Evolutionary conservation across 1,139 yeast genomes (phyloP).

Genomic region (Diutina scorzettiae): DNA sequence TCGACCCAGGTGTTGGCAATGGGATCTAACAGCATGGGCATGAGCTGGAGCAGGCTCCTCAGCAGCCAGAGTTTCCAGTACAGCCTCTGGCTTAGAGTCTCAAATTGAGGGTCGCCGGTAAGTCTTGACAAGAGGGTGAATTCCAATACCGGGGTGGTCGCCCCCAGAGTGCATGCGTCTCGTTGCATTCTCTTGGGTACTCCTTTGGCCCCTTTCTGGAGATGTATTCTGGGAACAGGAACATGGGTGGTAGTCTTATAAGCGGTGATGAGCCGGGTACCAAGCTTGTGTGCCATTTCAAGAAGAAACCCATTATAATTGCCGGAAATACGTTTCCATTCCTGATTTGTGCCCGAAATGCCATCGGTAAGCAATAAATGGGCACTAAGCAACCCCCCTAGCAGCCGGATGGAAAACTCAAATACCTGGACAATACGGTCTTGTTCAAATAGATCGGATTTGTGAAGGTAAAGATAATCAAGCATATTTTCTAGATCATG

Average conservation of each 20-base stretch:
- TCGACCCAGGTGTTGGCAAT: constrained; percentile 44
- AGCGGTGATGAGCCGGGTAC: constrained; percentile 53
- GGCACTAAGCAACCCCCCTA: constrained; percentile 70
- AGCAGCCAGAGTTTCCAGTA: constrained; percentile 59
- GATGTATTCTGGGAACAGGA: constrained; percentile 65
- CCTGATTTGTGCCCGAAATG: background rate
- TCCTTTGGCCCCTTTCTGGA: constrained; percentile 36
- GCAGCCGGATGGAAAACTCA: constrained; percentile 67
- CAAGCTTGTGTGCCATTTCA: constrained; percentile 59
- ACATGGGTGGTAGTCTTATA: constrained; percentile 48
- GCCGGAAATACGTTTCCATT: constrained; percentile 12
- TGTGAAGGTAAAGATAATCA: constrained; percentile 26
- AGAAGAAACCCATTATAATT: constrained; percentile 62
- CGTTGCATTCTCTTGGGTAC: constrained; percentile 30
- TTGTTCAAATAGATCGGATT: constrained; percentile 37
- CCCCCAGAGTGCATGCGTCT: constrained; percentile 83
- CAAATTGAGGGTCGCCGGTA: constrained; percentile 66
- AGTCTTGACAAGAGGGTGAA: constrained; percentile 60
- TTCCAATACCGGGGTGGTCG: constrained; percentile 72
- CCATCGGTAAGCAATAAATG: constrained; percentile 57
- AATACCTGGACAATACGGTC: constrained; percentile 75
- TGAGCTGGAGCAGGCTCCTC: constrained; percentile 46
- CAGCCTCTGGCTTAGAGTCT: constrained; percentile 46
- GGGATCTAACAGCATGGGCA: constrained; percentile 75
- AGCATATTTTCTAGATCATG: constrained; percentile 40